Evolutionary conservation across 805 yeast genomes (phyloP), one percentile per base, ranked within the genome.

Genomic region (Osmozyma mogii): DNA sequence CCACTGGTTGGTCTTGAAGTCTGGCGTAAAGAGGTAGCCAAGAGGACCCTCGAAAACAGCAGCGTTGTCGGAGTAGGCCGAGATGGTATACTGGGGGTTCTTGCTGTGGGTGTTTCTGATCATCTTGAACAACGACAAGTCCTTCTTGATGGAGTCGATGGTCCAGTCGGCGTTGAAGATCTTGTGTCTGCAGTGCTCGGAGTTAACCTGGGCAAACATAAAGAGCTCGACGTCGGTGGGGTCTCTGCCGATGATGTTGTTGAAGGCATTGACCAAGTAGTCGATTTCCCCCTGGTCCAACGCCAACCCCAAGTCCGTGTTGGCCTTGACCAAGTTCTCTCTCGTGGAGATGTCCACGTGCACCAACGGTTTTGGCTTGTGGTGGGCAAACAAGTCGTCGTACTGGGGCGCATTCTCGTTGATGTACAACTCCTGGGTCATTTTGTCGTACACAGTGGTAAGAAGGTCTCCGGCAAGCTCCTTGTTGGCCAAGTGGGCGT

Each of bases 141-240:
- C 77, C 57, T 84, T 83, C 47, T 70, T 61, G 30, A 72, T 70
- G 30, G 84, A 87, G 56, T 92, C 96, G 41, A 92, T 84, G 40
- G 83, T 83, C 99, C 99, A 92, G 47, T 84, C 94, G 24, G 99
- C 98, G 51, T 92, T 92, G 71, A 92, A 92, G 44, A 92, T 92
- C 65, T 92, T 92, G 65, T 92, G 99, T 58, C 99, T 84, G 68
- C 99, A 92, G 65, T 92, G 99, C 62, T 92, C 99, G 15, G 96
- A 87, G 67, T 92, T 92, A 44, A 92, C 98, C 64, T 92, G 99
- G 24, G 98, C 99, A 67, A 92, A 92, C 96, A 92, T 92, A 61
- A 92, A 92, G 39, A 92, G 68, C 61, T 92, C 99, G 15, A 87
- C 97, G 57, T 92, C 98, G 18, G 97, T 89, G 31, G 98, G 97